Evolutionary conservation across 495 filamentous ascomycete species (phyloP).

Genomic region (Aspergillus campestris): DNA sequence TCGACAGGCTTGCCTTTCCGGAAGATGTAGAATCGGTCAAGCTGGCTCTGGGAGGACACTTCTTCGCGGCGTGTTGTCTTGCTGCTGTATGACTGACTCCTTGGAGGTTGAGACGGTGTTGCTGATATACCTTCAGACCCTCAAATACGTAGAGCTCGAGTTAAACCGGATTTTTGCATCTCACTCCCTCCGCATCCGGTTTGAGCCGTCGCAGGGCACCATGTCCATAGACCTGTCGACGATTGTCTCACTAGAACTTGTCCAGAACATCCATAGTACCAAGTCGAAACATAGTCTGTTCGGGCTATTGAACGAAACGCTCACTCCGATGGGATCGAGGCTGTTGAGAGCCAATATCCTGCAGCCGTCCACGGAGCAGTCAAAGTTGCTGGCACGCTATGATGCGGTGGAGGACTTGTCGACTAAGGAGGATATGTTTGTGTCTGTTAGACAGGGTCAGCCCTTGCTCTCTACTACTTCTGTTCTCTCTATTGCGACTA

Average conservation of each 20-base stretch:
- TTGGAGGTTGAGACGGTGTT: slow-evolving; percentile 5
- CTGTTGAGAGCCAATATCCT: slow-evolving; percentile 74
- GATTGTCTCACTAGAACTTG: slow-evolving; percentile 74
- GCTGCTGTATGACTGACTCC: slow-evolving; percentile 56
- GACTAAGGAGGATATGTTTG: slow-evolving; percentile 81
- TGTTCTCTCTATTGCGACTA: not conserved
- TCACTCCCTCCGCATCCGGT: slow-evolving; percentile 77
- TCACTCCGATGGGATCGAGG: slow-evolving; percentile 81
- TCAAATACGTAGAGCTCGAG: slow-evolving; percentile 73
- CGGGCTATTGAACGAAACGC: slow-evolving; percentile 73
- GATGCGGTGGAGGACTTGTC: slow-evolving; percentile 81
- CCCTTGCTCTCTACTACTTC: not conserved
- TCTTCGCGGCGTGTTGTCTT: slow-evolving; percentile 84
- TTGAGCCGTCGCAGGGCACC: slow-evolving; percentile 79
- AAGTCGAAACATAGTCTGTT: slow-evolving; percentile 75
- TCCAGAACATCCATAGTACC: slow-evolving; percentile 72
- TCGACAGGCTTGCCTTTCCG: slow-evolving; percentile 67
- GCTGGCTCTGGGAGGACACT: slow-evolving; percentile 70
- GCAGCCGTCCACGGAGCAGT: slow-evolving; percentile 73
- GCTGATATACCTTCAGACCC: slow-evolving; percentile 44
- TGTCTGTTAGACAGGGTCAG: slow-evolving; percentile 56
- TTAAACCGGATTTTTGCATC: slow-evolving; percentile 56
- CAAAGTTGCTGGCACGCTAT: slow-evolving; percentile 55
- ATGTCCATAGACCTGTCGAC: slow-evolving; percentile 93
- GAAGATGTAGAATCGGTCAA: slow-evolving; percentile 74